These are phyloP conservation scores for Ambrosia hybrid DNA, from an alignment of 140 eudicot species.

Conservation along the genomic window DNA sequence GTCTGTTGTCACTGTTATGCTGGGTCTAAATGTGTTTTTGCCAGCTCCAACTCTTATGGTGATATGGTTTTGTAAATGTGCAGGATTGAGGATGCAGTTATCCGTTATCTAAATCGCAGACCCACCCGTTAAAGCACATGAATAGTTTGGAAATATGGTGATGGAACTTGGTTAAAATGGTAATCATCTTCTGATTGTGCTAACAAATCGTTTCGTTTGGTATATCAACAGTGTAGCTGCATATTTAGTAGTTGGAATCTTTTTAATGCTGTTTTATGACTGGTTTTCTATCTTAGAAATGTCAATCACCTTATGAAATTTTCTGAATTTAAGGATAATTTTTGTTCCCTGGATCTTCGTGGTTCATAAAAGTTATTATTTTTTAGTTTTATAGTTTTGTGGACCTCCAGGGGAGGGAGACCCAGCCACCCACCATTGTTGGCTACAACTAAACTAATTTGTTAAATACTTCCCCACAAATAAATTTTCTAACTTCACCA, in stretches of 20 bases:
- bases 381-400: too few species aligned
- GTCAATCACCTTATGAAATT: not conserved
- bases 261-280: not conserved
- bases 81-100: constrained; percentile 96
- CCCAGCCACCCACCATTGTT: too few species aligned
- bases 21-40: not conserved
- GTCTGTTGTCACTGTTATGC: not conserved
- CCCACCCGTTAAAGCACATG: constrained; percentile 60
- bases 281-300: constrained; percentile 26
- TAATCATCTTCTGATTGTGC: constrained; percentile 12
- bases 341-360: too few species aligned
- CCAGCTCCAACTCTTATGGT: constrained; percentile 10
- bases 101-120: constrained; percentile 73
- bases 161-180: constrained; percentile 15
- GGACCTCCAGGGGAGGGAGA: too few species aligned
- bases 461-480: too few species aligned
- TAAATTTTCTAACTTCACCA: too few species aligned
- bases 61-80: constrained; percentile 22
- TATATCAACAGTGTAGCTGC: constrained; percentile 23
- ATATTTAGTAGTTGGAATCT: constrained; percentile 15
- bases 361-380: too few species aligned
- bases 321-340: not conserved
- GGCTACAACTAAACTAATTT: too few species aligned
- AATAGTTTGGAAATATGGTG: constrained; percentile 21
- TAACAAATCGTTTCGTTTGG: constrained; percentile 19